Evolutionary conservation across 2,329 filamentous ascomycete species (phyloP).

Genomic region (Ceratocystis eucalypticola): DNA sequence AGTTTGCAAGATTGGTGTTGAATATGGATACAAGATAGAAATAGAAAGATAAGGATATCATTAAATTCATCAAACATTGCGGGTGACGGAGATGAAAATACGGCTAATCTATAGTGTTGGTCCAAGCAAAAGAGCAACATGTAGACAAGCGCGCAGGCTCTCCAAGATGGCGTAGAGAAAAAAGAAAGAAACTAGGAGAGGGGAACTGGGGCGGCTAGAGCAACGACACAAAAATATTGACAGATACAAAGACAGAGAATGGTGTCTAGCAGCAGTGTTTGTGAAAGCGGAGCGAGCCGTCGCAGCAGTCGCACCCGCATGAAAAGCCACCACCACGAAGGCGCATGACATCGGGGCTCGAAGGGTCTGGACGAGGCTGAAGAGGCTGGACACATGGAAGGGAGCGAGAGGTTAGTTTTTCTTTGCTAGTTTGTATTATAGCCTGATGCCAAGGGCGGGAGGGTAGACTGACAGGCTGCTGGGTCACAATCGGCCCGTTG

Average conservation of each 20-base stretch:
- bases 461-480: conserved; percentile 19
- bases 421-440: not conserved
- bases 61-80: too few relatives aligned
- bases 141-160: not conserved
- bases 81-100: too few relatives aligned
- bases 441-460: not conserved
- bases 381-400: conserved; percentile 14
- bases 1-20: too few relatives aligned
- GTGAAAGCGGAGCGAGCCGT: conserved; percentile 25
- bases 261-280: conserved; percentile 24
- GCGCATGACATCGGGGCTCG: conserved; percentile 9
- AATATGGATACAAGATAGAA: too few relatives aligned
- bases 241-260: not conserved
- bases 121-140: not conserved
- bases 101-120: too few relatives aligned
- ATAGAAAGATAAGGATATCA: too few relatives aligned
- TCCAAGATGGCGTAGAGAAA: not conserved
- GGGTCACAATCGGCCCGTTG: conserved; percentile 15
- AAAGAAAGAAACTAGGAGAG: not conserved
- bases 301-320: conserved; percentile 25
- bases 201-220: not conserved
- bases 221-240: not conserved
- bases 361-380: conserved; percentile 23
- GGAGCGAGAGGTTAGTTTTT: not conserved
- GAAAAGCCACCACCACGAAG: conserved; percentile 24